Evolutionary conservation across 345 rosid species (phyloP), one percentile per base, ranked within the genome.

Genomic region (Ricinus communis): DNA sequence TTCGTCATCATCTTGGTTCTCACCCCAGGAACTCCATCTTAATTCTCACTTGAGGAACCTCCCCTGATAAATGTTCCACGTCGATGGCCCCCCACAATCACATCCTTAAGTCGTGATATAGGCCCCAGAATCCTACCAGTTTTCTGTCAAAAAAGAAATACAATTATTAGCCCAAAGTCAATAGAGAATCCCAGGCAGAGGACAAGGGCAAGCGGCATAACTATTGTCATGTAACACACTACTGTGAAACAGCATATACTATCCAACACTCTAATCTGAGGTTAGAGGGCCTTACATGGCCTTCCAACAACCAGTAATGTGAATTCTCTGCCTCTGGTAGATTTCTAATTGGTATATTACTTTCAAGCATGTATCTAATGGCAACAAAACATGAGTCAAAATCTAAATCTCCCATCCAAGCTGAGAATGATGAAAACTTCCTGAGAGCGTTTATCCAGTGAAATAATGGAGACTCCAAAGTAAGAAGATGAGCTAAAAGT

Each of bases 71-170:
- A 70, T 14, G 97, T 81, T 31, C 88, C 93, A 28, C 86, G 82
- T 8, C 85, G 81, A 60, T 87, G 90, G 59, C 97, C 93, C 41
- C 96, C 93, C 18, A 86, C 90, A 54, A 91, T 86, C 62, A 84
- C 91, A 59, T 89, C 92, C 82, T 88, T 93, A 40, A 96, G 82
- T 47, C 96, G 90, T 71, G 84, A 80, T 74, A 96, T 81, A 28
- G 98, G 90, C 47, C 90, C 89, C 71, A 88, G 60, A 83, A 91
- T 69, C 80, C 84, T 80, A 71, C 93, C 82, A 57, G 82, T 82
- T 78, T 80, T 90, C 97, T 90, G 91, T 45, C 15, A 46, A 46
- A 50, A 50, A 53, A 25, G 14, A 1, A 49, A 31, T n/a, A 19
- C n/a, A n/a, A n/a, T n/a, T n/a, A n/a, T n/a, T n/a, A n/a, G n/a